These are phyloP conservation scores for Juncus inflexus DNA, from an alignment of 176 grass and related monocot genomes.

Conservation along the genomic window DNA sequence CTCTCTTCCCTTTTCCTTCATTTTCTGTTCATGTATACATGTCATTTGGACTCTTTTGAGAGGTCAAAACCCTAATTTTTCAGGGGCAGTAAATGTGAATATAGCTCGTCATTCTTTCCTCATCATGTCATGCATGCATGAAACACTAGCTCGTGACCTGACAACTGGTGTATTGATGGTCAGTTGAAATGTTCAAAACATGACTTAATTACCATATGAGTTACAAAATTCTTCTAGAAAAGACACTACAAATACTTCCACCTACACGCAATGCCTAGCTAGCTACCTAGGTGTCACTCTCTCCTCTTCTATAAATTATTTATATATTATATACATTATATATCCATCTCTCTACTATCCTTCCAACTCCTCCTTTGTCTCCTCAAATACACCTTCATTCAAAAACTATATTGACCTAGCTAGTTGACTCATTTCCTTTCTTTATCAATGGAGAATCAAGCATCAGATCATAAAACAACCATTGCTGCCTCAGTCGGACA, in stretches of 20 bases:
- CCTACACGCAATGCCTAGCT: conserved; percentile 9
- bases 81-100: neutral
- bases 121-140: too few species aligned
- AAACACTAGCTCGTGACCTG: too few species aligned
- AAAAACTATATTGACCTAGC: neutral
- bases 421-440: neutral
- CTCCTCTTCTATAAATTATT: conserved; percentile 1
- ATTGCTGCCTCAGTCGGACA: conserved; percentile 21
- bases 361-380: neutral
- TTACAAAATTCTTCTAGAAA: conserved; percentile 23
- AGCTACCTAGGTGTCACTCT: conserved; percentile 17
- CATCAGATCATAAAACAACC: conserved; percentile 12
- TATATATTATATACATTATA: neutral
- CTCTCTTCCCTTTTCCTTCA: conserved; percentile 12
- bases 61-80: neutral
- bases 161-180: neutral
- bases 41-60: conserved; percentile 17
- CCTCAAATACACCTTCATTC: conserved; percentile 6
- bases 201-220: conserved; percentile 1
- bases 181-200: neutral
- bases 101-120: too few species aligned
- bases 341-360: too few species aligned
- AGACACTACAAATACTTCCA: conserved; percentile 25
- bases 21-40: conserved; percentile 17
- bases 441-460: conserved; percentile 21